These are phyloP conservation scores for Mortierella hygrophila DNA, from an alignment of 192 early-diverging fungal genomes.

Conservation along the genomic window DNA sequence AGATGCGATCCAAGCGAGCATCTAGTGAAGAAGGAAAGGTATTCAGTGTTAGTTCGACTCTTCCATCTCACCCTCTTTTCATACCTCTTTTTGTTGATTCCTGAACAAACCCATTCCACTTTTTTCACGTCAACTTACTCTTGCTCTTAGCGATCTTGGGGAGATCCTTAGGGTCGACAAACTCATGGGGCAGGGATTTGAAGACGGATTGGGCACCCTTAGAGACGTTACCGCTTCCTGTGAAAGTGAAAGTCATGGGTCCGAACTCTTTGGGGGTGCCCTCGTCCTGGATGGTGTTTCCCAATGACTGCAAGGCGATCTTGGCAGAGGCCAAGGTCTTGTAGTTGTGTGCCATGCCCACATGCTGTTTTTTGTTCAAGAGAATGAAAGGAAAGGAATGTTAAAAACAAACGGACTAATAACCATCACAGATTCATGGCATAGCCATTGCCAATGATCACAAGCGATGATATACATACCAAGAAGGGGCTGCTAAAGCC, in stretches of 20 bases:
- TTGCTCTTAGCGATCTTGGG: slow-evolving; percentile 67
- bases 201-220: slow-evolving; percentile 93
- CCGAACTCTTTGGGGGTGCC: slow-evolving; percentile 90
- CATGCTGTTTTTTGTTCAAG: slow-evolving; percentile 55
- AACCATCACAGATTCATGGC: too few species aligned
- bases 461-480: slow-evolving; percentile 51
- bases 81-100: neutral
- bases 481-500: slow-evolving; percentile 97
- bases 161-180: slow-evolving; percentile 81
- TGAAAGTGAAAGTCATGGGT: slow-evolving; percentile 92
- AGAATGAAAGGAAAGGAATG: neutral
- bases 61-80: neutral
- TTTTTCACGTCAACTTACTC: slow-evolving; percentile 55
- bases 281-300: slow-evolving; percentile 86
- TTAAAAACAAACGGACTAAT: neutral
- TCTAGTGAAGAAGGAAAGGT: slow-evolving; percentile 34
- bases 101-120: neutral
- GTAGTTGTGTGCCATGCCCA: slow-evolving; percentile 82
- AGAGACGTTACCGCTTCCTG: slow-evolving; percentile 93
- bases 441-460: too few species aligned
- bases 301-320: slow-evolving; percentile 71
- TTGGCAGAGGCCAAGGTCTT: slow-evolving; percentile 73
- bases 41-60: neutral
- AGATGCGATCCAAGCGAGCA: slow-evolving; percentile 79
- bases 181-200: slow-evolving; percentile 91